These are phyloP conservation scores for Lavandula angustifolia DNA, from an alignment of 257 asterid species.

Conservation along the genomic window DNA sequence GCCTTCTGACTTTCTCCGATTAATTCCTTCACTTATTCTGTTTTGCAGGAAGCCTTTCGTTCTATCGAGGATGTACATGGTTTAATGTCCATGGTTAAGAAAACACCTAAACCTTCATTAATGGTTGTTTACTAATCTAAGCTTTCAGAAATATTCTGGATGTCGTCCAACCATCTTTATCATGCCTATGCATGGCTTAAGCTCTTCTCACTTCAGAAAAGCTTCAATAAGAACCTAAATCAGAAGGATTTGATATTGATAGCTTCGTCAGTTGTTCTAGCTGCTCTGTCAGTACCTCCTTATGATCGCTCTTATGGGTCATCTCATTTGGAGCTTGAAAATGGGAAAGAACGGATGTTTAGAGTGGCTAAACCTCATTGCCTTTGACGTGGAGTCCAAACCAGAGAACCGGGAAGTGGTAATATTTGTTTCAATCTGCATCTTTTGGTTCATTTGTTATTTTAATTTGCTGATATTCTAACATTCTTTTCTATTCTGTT, in stretches of 20 bases:
- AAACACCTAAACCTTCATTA: constrained; percentile 80
- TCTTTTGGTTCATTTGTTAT: constrained; percentile 19
- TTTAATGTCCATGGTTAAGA: constrained; percentile 82
- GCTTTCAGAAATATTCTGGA: constrained; percentile 90
- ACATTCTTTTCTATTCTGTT: constrained; percentile 31
- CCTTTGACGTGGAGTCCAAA: constrained; percentile 34
- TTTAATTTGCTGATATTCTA: constrained; percentile 1
- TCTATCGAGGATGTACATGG: constrained; percentile 88
- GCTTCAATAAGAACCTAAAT: constrained; percentile 77
- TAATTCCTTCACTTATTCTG: neutral
- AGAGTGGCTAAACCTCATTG: constrained; percentile 51
- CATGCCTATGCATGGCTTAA: constrained; percentile 98
- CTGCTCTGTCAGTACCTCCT: constrained; percentile 89
- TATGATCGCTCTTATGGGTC: constrained; percentile 66
- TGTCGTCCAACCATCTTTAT: constrained; percentile 80
- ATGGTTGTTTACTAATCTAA: constrained; percentile 88
- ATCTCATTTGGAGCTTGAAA: constrained; percentile 81
- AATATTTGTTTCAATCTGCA: constrained; percentile 4
- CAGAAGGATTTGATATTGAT: constrained; percentile 80
- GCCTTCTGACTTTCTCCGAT: neutral
- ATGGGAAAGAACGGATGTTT: constrained; percentile 72
- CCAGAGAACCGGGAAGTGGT: constrained; percentile 33
- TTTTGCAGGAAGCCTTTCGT: constrained; percentile 85
- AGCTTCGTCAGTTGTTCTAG: constrained; percentile 54
- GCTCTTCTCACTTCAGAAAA: constrained; percentile 84